phyloP scores from a whole-genome alignment of 202 grass and related monocot genomes.

The Carex arenaria region DNA sequence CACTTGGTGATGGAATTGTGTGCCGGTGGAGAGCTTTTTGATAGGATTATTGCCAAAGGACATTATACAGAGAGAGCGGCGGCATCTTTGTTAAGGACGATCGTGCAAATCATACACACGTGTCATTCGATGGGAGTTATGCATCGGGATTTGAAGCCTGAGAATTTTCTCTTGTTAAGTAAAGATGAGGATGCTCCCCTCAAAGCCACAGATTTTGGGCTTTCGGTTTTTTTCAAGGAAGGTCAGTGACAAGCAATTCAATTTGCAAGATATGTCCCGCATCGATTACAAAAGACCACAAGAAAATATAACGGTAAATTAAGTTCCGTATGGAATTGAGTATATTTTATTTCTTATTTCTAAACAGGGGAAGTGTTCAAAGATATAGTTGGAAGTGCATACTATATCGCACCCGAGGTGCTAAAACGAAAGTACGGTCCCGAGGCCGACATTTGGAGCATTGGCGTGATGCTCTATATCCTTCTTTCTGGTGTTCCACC shows the following conservation, averaged over 20 bases:
- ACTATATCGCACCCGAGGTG: conserved; percentile 21
- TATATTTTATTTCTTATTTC: background rate
- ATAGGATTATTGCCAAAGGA: conserved; percentile 66
- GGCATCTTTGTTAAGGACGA: conserved; percentile 64
- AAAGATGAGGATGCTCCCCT: conserved; percentile 68
- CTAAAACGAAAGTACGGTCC: conserved; percentile 27
- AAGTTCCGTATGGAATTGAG: background rate
- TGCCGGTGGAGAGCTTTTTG: conserved; percentile 85
- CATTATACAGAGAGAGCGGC: conserved; percentile 77
- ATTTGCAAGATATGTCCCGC: background rate
- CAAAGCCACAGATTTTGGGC: conserved; percentile 83
- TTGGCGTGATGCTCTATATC: conserved; percentile 25
- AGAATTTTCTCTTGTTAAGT: conserved; percentile 51
- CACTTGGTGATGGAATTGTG: conserved; percentile 94
- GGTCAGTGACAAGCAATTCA: background rate
- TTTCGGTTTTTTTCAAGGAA: conserved; percentile 89
- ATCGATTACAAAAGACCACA: background rate
- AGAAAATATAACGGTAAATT: background rate
- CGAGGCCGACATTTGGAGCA: conserved; percentile 25
- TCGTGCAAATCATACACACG: conserved; percentile 80
- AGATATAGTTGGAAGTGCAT: conserved; percentile 28
- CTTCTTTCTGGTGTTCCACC: conserved; percentile 22
- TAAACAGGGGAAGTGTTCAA: conserved; percentile 24
- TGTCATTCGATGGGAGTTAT: conserved; percentile 91
- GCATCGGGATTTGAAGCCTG: conserved; percentile 28